Conservation (phyloP, 2,329 filamentous ascomycete genomes). For the Xylaria sp. region DNA sequence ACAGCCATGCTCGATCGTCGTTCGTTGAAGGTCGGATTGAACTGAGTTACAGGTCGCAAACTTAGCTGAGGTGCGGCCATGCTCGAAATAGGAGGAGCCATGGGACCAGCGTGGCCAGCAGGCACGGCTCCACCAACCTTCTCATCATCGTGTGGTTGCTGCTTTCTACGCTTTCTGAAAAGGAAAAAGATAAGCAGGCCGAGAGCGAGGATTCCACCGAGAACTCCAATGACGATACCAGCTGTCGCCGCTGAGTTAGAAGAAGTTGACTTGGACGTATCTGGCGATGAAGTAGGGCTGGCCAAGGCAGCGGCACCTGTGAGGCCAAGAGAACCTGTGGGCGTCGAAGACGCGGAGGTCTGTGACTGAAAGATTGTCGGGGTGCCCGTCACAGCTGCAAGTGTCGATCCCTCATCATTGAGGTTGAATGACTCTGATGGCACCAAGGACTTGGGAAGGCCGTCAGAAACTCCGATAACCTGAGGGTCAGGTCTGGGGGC, state of each 20-base stretch:
- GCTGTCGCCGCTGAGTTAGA: slow-evolving; percentile 53
- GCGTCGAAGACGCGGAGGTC: slow-evolving; percentile 24
- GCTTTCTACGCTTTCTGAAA: slow-evolving; percentile 65
- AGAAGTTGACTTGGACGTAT: slow-evolving; percentile 18
- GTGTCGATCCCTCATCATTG: slow-evolving; percentile 7
- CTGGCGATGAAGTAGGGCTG: slow-evolving; percentile 22
- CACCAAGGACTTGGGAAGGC: slow-evolving; percentile 13
- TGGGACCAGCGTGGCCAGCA: slow-evolving; percentile 34
- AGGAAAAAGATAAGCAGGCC: slow-evolving; percentile 66
- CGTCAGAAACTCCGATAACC: slow-evolving; percentile 1
- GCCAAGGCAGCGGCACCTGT: slow-evolving; percentile 23
- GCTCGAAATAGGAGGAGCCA: slow-evolving; percentile 39
- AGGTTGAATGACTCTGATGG: slow-evolving; percentile 15
- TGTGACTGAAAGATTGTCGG: slow-evolving; percentile 1
- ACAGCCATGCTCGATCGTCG: slow-evolving; percentile 47
- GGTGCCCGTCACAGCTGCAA: slow-evolving; percentile 10
- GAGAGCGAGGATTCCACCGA: slow-evolving; percentile 62
- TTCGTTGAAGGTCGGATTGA: slow-evolving; percentile 63
- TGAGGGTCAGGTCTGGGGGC: not conserved
- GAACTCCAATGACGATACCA: slow-evolving; percentile 77
- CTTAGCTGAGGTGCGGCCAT: slow-evolving; percentile 72
- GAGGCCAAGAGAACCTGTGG: slow-evolving; percentile 5
- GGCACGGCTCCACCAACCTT: slow-evolving; percentile 48
- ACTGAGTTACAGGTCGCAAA: slow-evolving; percentile 77
- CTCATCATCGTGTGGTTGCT: slow-evolving; percentile 55